Conservation (phyloP, 331 rosid species). For the Erythrophleum ivorense region DNA sequence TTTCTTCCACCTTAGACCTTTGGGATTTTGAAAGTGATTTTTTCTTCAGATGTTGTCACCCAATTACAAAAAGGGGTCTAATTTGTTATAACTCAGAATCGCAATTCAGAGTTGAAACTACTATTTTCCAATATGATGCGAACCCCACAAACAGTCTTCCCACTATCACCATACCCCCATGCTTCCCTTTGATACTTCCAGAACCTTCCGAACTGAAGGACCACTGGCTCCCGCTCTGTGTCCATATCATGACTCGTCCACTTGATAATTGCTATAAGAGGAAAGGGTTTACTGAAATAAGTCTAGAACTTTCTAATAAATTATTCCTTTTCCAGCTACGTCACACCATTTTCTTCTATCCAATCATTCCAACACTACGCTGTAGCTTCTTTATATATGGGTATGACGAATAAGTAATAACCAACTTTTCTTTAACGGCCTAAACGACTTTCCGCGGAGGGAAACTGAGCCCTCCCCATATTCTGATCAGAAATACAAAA, state of each 20-base stretch:
- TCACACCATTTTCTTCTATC: constrained; percentile 19
- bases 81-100: neutral
- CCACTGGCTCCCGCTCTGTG: neutral
- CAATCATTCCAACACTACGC: constrained; percentile 8
- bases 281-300: constrained; percentile 29
- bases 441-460: constrained; percentile 50
- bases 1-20: neutral
- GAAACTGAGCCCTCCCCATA: constrained; percentile 25
- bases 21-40: constrained; percentile 5
- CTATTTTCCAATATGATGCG: constrained; percentile 27
- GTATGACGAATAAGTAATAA: neutral
- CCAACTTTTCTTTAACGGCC: constrained; percentile 28
- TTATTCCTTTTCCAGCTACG: neutral
- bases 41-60: constrained; percentile 14
- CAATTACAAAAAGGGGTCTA: constrained; percentile 18
- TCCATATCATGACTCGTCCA: neutral
- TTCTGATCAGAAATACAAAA: neutral
- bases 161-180: constrained; percentile 18
- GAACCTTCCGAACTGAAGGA: constrained; percentile 53
- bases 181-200: constrained; percentile 47
- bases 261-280: constrained; percentile 39
- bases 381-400: neutral
- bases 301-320: constrained; percentile 62
- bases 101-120: constrained; percentile 33
- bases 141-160: constrained; percentile 38